Conservation (phyloP, 352 stramenopile species). For the Pythium rishiriense region DNA sequence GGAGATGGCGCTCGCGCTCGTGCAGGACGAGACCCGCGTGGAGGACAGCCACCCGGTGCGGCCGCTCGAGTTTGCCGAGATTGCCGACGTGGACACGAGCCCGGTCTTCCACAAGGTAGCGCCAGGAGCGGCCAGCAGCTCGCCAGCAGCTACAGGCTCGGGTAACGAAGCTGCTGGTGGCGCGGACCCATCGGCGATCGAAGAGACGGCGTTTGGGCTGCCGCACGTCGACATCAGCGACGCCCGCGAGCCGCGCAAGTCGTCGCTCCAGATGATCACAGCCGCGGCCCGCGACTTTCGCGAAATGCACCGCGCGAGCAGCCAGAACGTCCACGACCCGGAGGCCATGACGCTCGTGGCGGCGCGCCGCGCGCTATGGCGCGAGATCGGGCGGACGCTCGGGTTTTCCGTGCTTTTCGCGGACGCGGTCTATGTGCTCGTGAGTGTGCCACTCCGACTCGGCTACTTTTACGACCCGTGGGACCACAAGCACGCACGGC, state of each 20-base stretch:
- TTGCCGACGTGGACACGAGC: neutral
- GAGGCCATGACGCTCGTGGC: constrained; percentile 9
- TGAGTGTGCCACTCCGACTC: constrained; percentile 33
- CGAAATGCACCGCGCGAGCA: constrained; percentile 15
- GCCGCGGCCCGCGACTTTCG: constrained; percentile 11
- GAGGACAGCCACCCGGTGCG: neutral
- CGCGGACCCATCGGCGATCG: too few relatives aligned
- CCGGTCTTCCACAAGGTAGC: neutral
- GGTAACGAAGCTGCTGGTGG: too few relatives aligned
- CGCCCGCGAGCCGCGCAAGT: neutral
- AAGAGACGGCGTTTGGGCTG: constrained; percentile 4
- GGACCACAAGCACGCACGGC: constrained; percentile 7
- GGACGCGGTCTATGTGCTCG: constrained; percentile 37
- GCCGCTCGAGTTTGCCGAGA: constrained; percentile 10
- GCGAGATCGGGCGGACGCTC: constrained; percentile 1
- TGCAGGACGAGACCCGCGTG: neutral
- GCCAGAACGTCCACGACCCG: neutral
- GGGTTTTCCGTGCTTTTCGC: constrained; percentile 19
- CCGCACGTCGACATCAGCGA: constrained; percentile 5
- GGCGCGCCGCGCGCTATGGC: constrained; percentile 5
- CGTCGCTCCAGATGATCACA: constrained; percentile 27
- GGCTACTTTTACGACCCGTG: constrained; percentile 48
- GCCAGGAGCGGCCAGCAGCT: too few relatives aligned
- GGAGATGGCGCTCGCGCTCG: constrained; percentile 13
- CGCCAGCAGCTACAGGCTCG: too few relatives aligned